These are phyloP conservation scores for Fraxinus platypoda DNA, from an alignment of 305 asterid genomes.

Conservation along the genomic window DNA sequence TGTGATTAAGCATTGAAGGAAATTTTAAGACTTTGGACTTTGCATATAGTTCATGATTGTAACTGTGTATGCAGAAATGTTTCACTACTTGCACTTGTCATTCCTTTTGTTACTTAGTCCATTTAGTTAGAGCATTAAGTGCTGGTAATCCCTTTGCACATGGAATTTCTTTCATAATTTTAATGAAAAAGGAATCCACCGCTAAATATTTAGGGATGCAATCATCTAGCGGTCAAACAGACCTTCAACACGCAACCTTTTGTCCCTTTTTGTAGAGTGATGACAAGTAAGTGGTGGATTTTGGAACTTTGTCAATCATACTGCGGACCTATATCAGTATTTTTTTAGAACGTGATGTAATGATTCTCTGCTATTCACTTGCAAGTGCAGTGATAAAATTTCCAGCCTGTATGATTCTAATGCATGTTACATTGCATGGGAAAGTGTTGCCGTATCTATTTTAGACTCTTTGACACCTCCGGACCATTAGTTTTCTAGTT, in stretches of 20 bases:
- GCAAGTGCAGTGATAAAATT: background rate
- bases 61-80: background rate
- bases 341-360: background rate
- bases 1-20: background rate
- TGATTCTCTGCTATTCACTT: background rate
- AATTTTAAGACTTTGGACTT: background rate
- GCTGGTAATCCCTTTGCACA: background rate
- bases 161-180: background rate
- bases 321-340: background rate
- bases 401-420: background rate
- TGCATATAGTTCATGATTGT: background rate
- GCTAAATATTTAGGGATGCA: background rate
- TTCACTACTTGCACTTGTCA: background rate
- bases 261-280: background rate
- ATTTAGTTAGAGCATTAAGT: background rate
- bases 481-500: background rate
- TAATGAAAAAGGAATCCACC: background rate
- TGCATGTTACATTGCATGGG: background rate
- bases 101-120: background rate
- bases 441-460: background rate
- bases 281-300: background rate
- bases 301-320: background rate
- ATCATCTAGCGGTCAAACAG: background rate
- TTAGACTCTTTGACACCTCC: slow-evolving; percentile 15
- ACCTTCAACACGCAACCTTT: background rate